Conservation (phyloP, 129 eudicot species). For the Helichrysum umbraculigerum region DNA sequence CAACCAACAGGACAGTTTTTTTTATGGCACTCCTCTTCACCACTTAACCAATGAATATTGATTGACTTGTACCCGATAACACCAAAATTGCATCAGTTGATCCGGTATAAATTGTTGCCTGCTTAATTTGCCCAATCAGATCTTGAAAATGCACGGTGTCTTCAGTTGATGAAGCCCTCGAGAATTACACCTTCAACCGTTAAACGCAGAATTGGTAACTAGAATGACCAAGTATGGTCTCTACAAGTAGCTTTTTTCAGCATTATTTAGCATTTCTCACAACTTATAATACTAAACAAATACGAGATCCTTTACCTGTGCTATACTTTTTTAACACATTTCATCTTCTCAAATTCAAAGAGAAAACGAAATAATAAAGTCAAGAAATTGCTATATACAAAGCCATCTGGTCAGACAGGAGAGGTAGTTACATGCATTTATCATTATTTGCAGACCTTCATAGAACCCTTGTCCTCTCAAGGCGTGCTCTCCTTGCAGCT, state of each 20-base stretch:
- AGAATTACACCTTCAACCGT: neutral
- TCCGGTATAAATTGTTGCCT: neutral
- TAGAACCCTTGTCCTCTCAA: constrained; percentile 52
- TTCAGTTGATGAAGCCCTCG: neutral
- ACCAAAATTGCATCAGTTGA: neutral
- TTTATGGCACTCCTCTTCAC: too few relatives aligned
- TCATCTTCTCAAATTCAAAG: neutral
- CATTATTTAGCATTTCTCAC: constrained; percentile 20
- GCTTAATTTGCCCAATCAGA: neutral
- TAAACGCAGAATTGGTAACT: neutral
- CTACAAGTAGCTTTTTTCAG: neutral
- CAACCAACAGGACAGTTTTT: too few relatives aligned
- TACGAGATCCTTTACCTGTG: constrained; percentile 9
- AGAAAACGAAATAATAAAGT: neutral
- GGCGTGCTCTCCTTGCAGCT: constrained; percentile 72
- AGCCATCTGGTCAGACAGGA: neutral
- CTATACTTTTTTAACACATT: constrained; percentile 25
- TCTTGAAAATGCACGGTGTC: neutral
- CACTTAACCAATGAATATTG: neutral
- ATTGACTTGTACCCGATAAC: neutral
- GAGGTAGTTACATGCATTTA: constrained; percentile 35
- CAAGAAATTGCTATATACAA: constrained; percentile 22
- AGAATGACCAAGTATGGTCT: neutral
- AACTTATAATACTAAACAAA: neutral
- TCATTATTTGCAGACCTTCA: constrained; percentile 16